Conservation (phyloP, 106 monocot species). For the Cymbidium sinense region DNA sequence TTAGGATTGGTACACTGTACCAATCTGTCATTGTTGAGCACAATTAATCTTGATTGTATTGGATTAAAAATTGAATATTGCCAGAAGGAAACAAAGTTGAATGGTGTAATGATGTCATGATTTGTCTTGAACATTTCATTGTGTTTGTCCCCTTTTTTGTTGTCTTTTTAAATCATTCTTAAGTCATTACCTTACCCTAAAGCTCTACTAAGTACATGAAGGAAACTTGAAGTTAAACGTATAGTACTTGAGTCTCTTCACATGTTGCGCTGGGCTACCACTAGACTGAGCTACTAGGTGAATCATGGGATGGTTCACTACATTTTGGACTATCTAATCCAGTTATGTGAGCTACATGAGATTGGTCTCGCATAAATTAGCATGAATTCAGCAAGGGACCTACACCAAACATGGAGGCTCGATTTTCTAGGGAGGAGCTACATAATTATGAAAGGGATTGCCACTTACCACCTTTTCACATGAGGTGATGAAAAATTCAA, state of each 20-base stretch:
- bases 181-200: neutral
- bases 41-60: neutral
- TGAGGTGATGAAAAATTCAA: too few species aligned
- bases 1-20: neutral
- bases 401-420: neutral
- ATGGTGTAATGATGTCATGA: neutral
- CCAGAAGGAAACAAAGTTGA: neutral
- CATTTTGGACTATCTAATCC: neutral
- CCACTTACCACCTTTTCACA: neutral
- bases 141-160: neutral
- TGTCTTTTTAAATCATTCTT: neutral
- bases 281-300: neutral
- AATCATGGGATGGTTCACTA: neutral
- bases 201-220: neutral
- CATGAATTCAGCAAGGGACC: neutral
- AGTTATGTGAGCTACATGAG: neutral
- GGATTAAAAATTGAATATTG: neutral
- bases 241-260: neutral
- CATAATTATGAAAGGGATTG: neutral
- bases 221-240: neutral
- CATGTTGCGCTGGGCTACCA: neutral
- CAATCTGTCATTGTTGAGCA: neutral
- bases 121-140: neutral
- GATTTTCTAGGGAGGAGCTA: too few species aligned
- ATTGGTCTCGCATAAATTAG: neutral